phyloP scores from a whole-genome alignment of 768 basidiomycete species.

The Serendipita indica region DNA sequence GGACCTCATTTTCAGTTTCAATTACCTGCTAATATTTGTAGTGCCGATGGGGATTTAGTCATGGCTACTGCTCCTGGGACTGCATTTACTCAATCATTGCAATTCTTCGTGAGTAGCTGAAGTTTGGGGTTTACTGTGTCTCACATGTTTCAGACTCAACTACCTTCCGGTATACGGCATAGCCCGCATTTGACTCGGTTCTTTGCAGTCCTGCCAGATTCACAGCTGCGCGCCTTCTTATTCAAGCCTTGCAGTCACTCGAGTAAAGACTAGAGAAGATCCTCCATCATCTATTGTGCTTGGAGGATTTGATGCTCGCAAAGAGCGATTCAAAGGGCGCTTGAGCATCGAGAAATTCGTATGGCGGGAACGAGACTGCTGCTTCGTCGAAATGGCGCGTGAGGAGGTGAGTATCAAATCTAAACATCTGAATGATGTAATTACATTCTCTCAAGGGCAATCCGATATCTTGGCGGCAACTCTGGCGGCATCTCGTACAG shows the following conservation, averaged over 20 bases:
- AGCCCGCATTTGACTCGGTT: slow-evolving; percentile 68
- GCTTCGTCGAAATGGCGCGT: slow-evolving; percentile 27
- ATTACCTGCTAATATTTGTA: not conserved
- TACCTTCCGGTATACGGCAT: slow-evolving; percentile 57
- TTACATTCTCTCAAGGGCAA: slow-evolving; percentile 35
- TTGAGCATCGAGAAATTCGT: slow-evolving; percentile 51
- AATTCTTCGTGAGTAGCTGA: slow-evolving; percentile 54
- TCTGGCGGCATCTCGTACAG: slow-evolving; percentile 52
- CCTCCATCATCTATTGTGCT: slow-evolving; percentile 20
- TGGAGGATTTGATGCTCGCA: slow-evolving; percentile 54
- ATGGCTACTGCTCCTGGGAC: slow-evolving; percentile 41
- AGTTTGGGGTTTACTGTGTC: not conserved
- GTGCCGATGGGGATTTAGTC: slow-evolving; percentile 40
- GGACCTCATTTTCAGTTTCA: not conserved
- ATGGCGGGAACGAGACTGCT: slow-evolving; percentile 34
- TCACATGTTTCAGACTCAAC: slow-evolving; percentile 50
- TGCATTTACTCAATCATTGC: slow-evolving; percentile 65
- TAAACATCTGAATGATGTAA: not conserved
- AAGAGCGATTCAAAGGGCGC: slow-evolving; percentile 57
- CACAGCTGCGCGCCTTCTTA: slow-evolving; percentile 39
- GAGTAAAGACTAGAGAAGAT: slow-evolving; percentile 28
- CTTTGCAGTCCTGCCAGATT: slow-evolving; percentile 50
- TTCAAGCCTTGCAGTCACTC: slow-evolving; percentile 35
- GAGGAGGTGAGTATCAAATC: slow-evolving; percentile 12
- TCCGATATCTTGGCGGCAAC: slow-evolving; percentile 61